Percentiles rank a stretch among this genome's conserved stretches.
Evolutionary conservation across 2,329 filamentous ascomycete species (phyloP).

Genomic region (Penicillium freii): DNA sequence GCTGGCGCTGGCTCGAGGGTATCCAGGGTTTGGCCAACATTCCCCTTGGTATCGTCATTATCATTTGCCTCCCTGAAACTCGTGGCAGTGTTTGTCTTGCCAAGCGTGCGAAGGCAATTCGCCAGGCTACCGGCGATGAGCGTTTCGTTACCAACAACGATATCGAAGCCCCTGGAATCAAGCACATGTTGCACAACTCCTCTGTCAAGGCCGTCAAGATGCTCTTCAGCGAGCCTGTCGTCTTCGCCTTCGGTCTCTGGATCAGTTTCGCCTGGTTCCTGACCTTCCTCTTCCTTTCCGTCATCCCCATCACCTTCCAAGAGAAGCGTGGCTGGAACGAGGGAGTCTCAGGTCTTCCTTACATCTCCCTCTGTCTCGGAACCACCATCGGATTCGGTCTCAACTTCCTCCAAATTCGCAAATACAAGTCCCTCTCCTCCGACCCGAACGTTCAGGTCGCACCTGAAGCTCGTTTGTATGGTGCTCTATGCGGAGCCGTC

Average conservation of each 20-base stretch:
- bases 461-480: constrained; percentile 50
- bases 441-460: constrained; percentile 34
- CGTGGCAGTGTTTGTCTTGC: constrained; percentile 49
- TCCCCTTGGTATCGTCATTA: constrained; percentile 47
- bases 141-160: constrained; percentile 53
- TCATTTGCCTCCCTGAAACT: constrained; percentile 48
- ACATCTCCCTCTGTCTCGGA: constrained; percentile 52
- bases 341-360: constrained; percentile 51
- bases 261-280: constrained; percentile 56
- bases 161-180: constrained; percentile 51
- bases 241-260: constrained; percentile 53
- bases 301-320: constrained; percentile 51
- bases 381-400: constrained; percentile 50
- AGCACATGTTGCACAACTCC: constrained; percentile 42
- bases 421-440: constrained; percentile 47
- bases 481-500: constrained; percentile 49
- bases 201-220: constrained; percentile 54
- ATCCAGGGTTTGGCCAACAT: constrained; percentile 54
- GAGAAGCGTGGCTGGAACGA: constrained; percentile 55
- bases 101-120: constrained; percentile 51
- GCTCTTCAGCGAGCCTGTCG: constrained; percentile 51
- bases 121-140: constrained; percentile 49
- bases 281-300: constrained; percentile 54
- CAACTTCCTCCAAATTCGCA: constrained; percentile 53
- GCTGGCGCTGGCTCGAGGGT: constrained; percentile 56